phyloP scores from a whole-genome alignment of 2,329 filamentous ascomycete genomes.

The Xylariales sp. region DNA sequence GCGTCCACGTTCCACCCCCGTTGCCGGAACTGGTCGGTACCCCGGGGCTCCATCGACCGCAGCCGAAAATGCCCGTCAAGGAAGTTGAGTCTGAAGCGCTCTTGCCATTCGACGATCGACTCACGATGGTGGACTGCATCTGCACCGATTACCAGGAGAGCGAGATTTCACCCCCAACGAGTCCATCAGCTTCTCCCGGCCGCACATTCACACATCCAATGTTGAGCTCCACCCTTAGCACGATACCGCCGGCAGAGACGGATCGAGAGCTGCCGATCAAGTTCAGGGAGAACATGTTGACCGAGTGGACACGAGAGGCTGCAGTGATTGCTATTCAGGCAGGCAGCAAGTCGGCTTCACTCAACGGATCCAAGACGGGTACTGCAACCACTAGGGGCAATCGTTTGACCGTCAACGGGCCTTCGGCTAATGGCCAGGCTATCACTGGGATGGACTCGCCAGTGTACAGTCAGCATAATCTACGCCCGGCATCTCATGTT shows the following conservation, averaged over 20 bases:
- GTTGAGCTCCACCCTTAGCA: constrained; percentile 43
- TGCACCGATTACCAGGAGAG: constrained; percentile 64
- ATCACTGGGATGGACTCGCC: constrained; percentile 38
- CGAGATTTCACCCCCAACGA: constrained; percentile 59
- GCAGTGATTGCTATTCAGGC: constrained; percentile 66
- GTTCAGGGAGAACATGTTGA: constrained; percentile 71
- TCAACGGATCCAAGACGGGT: constrained; percentile 69
- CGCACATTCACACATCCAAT: constrained; percentile 60
- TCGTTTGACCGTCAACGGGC: constrained; percentile 56
- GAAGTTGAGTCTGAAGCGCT: constrained; percentile 60
- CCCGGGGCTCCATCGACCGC: constrained; percentile 40
- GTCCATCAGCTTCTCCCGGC: constrained; percentile 65
- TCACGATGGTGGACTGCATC: constrained; percentile 69
- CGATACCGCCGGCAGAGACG: constrained; percentile 30
- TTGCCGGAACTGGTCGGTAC: constrained; percentile 56
- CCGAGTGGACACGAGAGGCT: constrained; percentile 73
- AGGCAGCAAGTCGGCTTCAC: constrained; percentile 65
- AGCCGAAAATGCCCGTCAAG: constrained; percentile 43
- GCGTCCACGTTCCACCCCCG: constrained; percentile 65
- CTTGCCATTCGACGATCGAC: constrained; percentile 70
- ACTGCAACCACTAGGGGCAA: constrained; percentile 50
- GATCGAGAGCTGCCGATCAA: constrained; percentile 58
- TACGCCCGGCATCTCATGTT: constrained; percentile 43
- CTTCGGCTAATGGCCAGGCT: constrained; percentile 31
- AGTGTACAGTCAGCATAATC: constrained; percentile 44